phyloP scores from a whole-genome alignment of 345 rosid genomes.

The Arabidopsis arenosa region DNA sequence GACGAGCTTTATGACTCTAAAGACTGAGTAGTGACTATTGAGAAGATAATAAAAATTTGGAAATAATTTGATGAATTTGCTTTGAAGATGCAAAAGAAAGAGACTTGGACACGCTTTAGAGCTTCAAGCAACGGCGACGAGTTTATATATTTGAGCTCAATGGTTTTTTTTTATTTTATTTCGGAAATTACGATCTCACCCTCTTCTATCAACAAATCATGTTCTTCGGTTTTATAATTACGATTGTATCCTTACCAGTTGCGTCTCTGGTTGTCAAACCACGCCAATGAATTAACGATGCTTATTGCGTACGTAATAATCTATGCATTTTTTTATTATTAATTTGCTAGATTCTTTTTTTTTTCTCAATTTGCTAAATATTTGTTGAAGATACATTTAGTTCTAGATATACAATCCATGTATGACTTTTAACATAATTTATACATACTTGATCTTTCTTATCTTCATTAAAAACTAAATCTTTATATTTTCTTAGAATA shows the following conservation, averaged over 20 bases:
- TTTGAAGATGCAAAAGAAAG: slow-evolving; percentile 31
- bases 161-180: background rate
- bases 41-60: background rate
- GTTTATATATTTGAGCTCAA: slow-evolving; percentile 38
- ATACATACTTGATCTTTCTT: background rate
- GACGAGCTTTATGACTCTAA: background rate
- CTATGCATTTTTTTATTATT: background rate
- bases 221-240: background rate
- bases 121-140: slow-evolving; percentile 43
- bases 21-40: background rate
- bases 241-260: slow-evolving; percentile 30
- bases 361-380: background rate
- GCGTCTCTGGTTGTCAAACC: slow-evolving; percentile 34
- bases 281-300: slow-evolving; percentile 28
- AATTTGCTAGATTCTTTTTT: background rate
- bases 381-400: background rate
- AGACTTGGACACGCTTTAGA: slow-evolving; percentile 32
- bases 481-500: background rate
- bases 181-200: slow-evolving; percentile 13
- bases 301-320: slow-evolving; percentile 12
- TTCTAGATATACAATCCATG: background rate
- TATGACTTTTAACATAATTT: background rate
- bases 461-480: background rate
- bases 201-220: slow-evolving; percentile 23
- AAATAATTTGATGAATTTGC: background rate